These are phyloP conservation scores for Mortierella polycephala DNA, from an alignment of 371 early-diverging fungal genomes.

Conservation along the genomic window DNA sequence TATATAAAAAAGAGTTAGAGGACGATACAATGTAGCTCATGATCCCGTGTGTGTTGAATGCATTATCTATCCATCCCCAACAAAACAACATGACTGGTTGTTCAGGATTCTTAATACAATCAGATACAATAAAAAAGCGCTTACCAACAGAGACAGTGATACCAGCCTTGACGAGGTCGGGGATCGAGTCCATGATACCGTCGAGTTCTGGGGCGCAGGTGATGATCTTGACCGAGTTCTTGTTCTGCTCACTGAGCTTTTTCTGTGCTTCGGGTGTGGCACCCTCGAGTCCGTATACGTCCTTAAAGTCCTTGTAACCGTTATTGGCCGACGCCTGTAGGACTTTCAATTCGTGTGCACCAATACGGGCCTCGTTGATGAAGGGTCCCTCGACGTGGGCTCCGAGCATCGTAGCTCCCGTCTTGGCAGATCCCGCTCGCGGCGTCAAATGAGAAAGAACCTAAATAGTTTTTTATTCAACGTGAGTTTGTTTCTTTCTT, in stretches of 20 bases:
- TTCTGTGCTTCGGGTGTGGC: constrained; percentile 55
- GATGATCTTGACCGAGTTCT: constrained; percentile 72
- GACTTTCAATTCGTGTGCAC: constrained; percentile 81
- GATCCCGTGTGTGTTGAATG: background rate
- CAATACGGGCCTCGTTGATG: constrained; percentile 77
- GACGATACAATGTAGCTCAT: background rate
- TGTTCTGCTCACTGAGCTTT: constrained; percentile 57
- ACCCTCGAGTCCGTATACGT: constrained; percentile 72
- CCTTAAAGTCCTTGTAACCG: constrained; percentile 77
- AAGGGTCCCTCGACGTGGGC: constrained; percentile 91
- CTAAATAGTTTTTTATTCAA: constrained; percentile 34
- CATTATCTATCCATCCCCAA: background rate
- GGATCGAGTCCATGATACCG: constrained; percentile 77
- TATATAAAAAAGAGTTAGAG: background rate
- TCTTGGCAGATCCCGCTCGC: constrained; percentile 73
- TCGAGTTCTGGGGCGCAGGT: constrained; percentile 88
- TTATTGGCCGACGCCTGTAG: constrained; percentile 70
- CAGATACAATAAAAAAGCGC: background rate
- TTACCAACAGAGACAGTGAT: constrained; percentile 75
- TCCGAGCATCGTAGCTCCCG: constrained; percentile 84
- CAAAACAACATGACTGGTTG: too few relatives aligned
- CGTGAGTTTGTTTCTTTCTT: background rate
- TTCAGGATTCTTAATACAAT: too few relatives aligned
- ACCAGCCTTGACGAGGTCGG: constrained; percentile 72
- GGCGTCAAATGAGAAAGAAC: constrained; percentile 75